These are phyloP conservation scores for Acanthamoeba healyi DNA, from an alignment of 208 protist species.

Conservation along the genomic window DNA sequence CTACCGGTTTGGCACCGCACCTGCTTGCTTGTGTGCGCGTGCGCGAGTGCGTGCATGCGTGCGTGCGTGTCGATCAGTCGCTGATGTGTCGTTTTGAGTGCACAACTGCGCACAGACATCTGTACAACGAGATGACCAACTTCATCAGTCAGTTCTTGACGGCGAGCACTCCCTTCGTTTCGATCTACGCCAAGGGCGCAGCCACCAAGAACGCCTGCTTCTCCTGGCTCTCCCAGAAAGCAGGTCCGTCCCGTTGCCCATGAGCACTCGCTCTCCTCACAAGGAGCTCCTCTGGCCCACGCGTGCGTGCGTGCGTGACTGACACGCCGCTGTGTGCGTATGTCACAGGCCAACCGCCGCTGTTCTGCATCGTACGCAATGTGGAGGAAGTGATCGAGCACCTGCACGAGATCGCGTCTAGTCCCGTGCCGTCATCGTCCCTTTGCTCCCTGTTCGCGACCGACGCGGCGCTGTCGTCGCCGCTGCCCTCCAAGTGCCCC, in stretches of 20 bases:
- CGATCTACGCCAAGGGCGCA: slow-evolving; percentile 15
- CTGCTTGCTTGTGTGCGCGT: too few relatives aligned
- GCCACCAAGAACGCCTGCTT: slow-evolving; percentile 1
- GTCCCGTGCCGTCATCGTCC: background rate
- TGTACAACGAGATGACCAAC: slow-evolving; percentile 45
- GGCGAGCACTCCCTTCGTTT: background rate
- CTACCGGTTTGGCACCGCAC: background rate
- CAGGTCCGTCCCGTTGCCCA: background rate
- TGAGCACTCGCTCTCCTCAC: too few relatives aligned
- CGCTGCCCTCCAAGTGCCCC: background rate
- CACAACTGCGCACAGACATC: background rate
- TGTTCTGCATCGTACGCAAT: slow-evolving; percentile 30
- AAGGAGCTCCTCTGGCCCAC: background rate
- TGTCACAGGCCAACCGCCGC: background rate
- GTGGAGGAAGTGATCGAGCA: slow-evolving; percentile 1
- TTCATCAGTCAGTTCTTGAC: slow-evolving; percentile 29
- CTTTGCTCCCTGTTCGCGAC: background rate
- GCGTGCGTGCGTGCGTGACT: background rate
- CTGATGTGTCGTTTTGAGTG: background rate
- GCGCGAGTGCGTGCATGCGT: too few relatives aligned
- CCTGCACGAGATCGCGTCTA: background rate
- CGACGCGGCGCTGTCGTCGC: background rate
- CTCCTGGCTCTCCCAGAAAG: slow-evolving; percentile 24
- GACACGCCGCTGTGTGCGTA: too few relatives aligned
- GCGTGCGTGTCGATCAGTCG: background rate